Conservation (phyloP, 176 grass and related monocot species). For the Stipa capillata region DNA sequence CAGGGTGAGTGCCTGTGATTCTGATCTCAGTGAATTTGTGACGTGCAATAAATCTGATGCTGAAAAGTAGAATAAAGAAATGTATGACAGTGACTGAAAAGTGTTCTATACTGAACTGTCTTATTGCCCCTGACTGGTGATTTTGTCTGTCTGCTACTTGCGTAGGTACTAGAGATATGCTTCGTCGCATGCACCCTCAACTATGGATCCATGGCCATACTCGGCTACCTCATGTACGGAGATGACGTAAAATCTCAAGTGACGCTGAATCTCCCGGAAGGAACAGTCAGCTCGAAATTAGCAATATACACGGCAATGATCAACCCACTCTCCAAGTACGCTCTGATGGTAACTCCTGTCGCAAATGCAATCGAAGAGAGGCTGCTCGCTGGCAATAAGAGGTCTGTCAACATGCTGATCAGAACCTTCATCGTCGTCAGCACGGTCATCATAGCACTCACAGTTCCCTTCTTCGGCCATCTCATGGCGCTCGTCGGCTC, state of each 20-base stretch:
- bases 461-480: slow-evolving; percentile 65
- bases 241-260: slow-evolving; percentile 48
- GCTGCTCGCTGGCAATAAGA: slow-evolving; percentile 14
- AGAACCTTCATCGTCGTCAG: slow-evolving; percentile 43
- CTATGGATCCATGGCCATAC: slow-evolving; percentile 51
- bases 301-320: slow-evolving; percentile 82
- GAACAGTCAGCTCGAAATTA: slow-evolving; percentile 43
- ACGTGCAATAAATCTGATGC: background rate
- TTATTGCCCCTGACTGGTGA: background rate
- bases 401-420: slow-evolving; percentile 13
- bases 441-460: slow-evolving; percentile 54
- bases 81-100: background rate
- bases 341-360: slow-evolving; percentile 52
- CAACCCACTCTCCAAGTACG: slow-evolving; percentile 73
- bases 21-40: background rate
- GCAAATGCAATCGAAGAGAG: slow-evolving; percentile 51
- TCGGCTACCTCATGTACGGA: slow-evolving; percentile 74
- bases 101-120: background rate
- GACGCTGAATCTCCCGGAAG: slow-evolving; percentile 66
- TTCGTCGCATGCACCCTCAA: slow-evolving; percentile 61
- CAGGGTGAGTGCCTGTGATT: slow-evolving; percentile 32
- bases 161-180: slow-evolving; percentile 55
- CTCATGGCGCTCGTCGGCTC: slow-evolving; percentile 83
- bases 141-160: background rate
- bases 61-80: background rate